Evolutionary conservation across 352 stramenopile genomes (phyloP), one percentile per base, ranked within the genome.

Genomic region (Globisporangium spinosum): DNA sequence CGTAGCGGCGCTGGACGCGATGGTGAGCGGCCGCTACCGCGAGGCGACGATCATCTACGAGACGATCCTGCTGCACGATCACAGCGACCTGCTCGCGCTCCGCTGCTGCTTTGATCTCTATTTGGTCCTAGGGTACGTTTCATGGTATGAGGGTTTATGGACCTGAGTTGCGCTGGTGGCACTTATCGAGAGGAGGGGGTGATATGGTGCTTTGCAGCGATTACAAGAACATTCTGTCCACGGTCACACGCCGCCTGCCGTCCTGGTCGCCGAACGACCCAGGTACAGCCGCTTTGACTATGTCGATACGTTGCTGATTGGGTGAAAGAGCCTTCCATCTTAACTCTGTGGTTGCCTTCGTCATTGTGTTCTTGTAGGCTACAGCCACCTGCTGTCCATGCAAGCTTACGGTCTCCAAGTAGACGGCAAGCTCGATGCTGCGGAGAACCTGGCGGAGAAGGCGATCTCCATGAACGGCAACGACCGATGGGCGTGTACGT

Each of bases 381-480:
- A 91, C 66, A 94, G 86, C 55, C 78, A 91, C 60, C 64, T 96
- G 57, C 64, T 96, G 20, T 77, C 75, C 3, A 91, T 96, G 83
- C 88, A 96, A 68, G 88, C 88, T 40, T 96, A 91, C 49, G 88
- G 82, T n/a, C 75, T 96, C 47, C 82, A 92, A 51, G 76, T 77
- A 54, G 72, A 73, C 32, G 88, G 88, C 12, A 76, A 79, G 25
- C 69, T 94, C 20, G 88, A 92, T 66, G 85, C 80, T 10, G 85
- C 88, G 0, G 80, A 93, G 40, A 68, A 70, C 38, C 32, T 96
- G 22, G 86, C 85, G 4, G 84, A 96, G 68, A 91, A 92, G 59
- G 76, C 88, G n/a, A 62, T 94, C 17, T 91, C 86, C 8, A 89
- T 94, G 85, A 92, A 94, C 55, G 80, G 82, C 58, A 91, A 94